A percentile compares a stretch with the other conserved stretches of the same genome.
Conservation (phyloP, 495 filamentous ascomycete genomes). For the Corynascus novoguineensis region DNA sequence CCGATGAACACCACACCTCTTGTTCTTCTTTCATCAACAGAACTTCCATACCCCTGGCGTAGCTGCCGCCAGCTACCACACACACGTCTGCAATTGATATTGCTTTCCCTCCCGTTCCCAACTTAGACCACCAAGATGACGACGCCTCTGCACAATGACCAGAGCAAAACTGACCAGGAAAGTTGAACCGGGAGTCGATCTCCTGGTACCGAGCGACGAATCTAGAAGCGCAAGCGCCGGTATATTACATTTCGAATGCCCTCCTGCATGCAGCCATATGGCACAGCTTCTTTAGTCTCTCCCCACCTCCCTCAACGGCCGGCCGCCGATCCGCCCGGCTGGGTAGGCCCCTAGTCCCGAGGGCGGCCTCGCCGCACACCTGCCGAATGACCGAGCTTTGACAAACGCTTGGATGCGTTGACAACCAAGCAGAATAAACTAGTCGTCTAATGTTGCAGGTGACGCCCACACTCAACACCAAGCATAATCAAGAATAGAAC, state of each 20-base stretch:
- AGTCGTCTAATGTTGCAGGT: background rate
- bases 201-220: conserved; percentile 9
- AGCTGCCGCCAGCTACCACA: conserved; percentile 7
- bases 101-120: background rate
- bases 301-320: background rate
- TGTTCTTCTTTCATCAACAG: background rate
- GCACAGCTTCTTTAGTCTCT: background rate
- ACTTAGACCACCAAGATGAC: conserved; percentile 7
- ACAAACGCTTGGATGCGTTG: background rate
- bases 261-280: background rate
- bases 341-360: background rate
- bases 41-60: background rate
- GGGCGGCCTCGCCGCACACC: background rate
- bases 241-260: background rate
- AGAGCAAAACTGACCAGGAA: background rate
- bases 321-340: conserved; percentile 1
- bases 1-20: too few relatives aligned
- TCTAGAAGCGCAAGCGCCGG: conserved; percentile 8
- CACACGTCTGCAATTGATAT: background rate
- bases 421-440: background rate
- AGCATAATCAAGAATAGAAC: background rate
- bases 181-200: background rate
- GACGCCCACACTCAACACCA: background rate
- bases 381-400: background rate
- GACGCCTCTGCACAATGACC: background rate